Conservation (phyloP, 352 stramenopile species). For the Phytophthora fragariaefolia region DNA sequence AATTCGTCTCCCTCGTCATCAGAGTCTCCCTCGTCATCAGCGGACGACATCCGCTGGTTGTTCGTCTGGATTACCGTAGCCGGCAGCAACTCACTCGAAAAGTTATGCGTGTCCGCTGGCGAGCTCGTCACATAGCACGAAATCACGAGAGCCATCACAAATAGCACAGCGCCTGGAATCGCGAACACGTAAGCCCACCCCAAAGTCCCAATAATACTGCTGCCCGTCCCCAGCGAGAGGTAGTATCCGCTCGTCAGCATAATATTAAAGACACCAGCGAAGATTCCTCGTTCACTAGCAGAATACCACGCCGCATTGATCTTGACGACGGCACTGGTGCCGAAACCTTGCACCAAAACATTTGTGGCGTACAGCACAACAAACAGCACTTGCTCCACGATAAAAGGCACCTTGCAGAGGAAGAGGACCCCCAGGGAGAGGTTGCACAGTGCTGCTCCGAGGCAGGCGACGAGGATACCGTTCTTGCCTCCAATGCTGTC, state of each 20-base stretch:
- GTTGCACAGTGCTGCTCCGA: constrained; percentile 60
- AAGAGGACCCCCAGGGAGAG: constrained; percentile 60
- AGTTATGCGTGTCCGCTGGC: constrained; percentile 42
- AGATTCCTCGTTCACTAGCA: constrained; percentile 49
- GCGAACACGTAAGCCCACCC: constrained; percentile 68
- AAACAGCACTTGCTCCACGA: constrained; percentile 48
- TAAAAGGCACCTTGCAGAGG: constrained; percentile 36
- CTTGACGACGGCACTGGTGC: constrained; percentile 76
- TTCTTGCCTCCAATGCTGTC: constrained; percentile 76
- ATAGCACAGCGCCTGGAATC: constrained; percentile 47
- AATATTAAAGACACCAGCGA: constrained; percentile 77
- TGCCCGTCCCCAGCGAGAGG: constrained; percentile 57
- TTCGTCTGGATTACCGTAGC: neutral
- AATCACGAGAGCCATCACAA: constrained; percentile 56
- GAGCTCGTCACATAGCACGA: constrained; percentile 57
- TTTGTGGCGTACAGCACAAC: constrained; percentile 64
- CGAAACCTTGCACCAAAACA: constrained; percentile 69
- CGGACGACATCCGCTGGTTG: neutral
- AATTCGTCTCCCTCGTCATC: constrained; percentile 14
- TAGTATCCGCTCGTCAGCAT: constrained; percentile 75
- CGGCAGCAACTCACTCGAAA: neutral
- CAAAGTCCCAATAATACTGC: constrained; percentile 55
- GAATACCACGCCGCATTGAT: constrained; percentile 79
- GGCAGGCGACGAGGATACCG: constrained; percentile 70
- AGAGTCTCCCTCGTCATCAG: constrained; percentile 11